Base-by-base conservation (phyloP, 768 basidiomycete species). In the Pisolithus tinctorius region DNA sequence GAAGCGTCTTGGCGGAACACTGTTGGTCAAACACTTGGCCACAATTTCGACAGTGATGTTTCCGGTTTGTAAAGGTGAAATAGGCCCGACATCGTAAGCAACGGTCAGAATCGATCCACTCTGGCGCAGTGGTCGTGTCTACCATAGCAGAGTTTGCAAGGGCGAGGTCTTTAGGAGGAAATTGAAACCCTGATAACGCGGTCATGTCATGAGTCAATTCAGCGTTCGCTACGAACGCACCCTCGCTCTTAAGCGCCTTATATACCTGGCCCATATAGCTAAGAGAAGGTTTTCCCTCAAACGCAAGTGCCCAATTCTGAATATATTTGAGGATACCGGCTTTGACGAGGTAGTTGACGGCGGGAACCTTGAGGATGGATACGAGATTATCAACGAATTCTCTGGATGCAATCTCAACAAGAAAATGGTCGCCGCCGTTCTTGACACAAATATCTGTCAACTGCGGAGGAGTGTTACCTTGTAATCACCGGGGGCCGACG, bases 21-120 rank as follows among this genome's bases (percentile, higher is more conserved):
- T 82, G 77, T 49, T 94, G 92, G 69, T 97, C 95, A 63, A 96
- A 98, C 13, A 98, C 93, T 64, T 87, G 85, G 7, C 96, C 96
- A 69, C 96, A 99, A 66, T 97, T 97, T 13, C 96, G 83, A 65
- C 96, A 99, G 62, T 99, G 96, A 61, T 99, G 96, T 65, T 97
- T 97, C 47, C 96, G 81, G 64, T 98, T 98, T 29, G 93, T 96
- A 65, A 97, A 93, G 0, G 84, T 81, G 68, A 99, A 99, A 0
- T 90, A 66, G 0, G 88, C 84, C 16, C 96, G 81, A 67, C 96
- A 99, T 17, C 93, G 83, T 52, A 95, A 80, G 66, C 96, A 99
- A 14, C 93, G 81, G 43, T 96, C 92, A 0, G 93, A 93, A 65
- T 98, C 95, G 41, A 92, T 87, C 96, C 96, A 99, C 64, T 95